A percentile compares a stretch with the other conserved stretches of the same genome.
These are phyloP conservation scores for Trapa incisa DNA, from an alignment of 345 rosid genomes.

Conservation along the genomic window DNA sequence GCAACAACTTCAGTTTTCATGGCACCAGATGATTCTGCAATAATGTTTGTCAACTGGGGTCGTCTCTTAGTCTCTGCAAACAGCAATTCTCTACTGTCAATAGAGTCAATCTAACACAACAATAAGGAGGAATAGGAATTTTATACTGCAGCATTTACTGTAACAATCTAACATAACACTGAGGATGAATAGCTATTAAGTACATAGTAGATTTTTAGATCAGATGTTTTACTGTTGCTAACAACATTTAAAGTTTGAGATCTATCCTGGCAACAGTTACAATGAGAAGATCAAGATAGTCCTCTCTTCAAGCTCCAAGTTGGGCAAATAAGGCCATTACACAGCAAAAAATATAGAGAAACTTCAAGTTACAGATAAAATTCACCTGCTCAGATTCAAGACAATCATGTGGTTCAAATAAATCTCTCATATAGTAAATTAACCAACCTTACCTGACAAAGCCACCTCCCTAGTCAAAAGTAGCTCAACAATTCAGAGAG, in stretches of 20 bases:
- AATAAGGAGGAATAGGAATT: no score
- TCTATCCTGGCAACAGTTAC: no score
- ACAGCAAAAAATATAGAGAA: neutral
- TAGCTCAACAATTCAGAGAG: neutral
- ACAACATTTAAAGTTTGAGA: no score
- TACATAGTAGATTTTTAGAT: no score
- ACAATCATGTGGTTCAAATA: neutral
- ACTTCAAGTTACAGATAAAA: neutral
- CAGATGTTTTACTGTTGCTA: no score
- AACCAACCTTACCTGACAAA: neutral
- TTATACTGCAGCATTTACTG: no score
- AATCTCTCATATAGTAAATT: neutral
- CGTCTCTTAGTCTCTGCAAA: conserved; percentile 48
- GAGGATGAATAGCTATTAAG: no score
- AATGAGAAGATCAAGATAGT: no score
- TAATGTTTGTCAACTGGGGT: conserved; percentile 48
- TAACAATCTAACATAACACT: neutral
- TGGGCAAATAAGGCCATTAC: no score
- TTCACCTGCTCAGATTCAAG: neutral
- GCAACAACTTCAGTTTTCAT: conserved; percentile 87
- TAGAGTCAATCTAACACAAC: neutral
- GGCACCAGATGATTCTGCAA: conserved; percentile 46
- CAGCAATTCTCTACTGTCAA: conserved; percentile 1
- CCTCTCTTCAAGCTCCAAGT: no score
- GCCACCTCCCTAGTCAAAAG: neutral